Conservation (phyloP, 108 stramenopile species). For the Pseudonitzschia multiseries region DNA sequence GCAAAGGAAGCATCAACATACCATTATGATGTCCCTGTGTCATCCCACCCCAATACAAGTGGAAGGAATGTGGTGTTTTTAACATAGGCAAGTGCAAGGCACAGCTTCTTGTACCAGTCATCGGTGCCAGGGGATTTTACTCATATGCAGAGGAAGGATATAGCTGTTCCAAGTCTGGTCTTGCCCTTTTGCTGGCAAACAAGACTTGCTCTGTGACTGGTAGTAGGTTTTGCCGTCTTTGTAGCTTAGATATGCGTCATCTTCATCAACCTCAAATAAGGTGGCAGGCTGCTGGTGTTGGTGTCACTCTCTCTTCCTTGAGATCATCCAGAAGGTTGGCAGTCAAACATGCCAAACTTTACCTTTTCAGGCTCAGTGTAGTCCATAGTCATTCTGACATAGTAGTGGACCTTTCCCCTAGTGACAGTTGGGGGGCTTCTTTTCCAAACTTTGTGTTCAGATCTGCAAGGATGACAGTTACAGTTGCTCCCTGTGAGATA, state of each 20-base stretch:
- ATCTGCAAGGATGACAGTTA: not conserved
- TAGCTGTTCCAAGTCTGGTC: constrained; percentile 39
- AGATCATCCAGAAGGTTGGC: constrained; percentile 13
- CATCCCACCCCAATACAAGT: too few species aligned
- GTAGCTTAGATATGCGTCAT: not conserved
- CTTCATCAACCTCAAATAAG: constrained; percentile 33
- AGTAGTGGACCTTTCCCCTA: constrained; percentile 31
- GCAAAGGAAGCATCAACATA: too few species aligned
- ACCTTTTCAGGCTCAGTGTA: too few species aligned
- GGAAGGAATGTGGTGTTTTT: constrained; percentile 8
- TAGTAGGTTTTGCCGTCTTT: not conserved
- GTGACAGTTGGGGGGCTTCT: not conserved
- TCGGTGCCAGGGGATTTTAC: constrained; percentile 40
- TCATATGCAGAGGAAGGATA: constrained; percentile 47
- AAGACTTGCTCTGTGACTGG: constrained; percentile 21
- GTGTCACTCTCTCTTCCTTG: constrained; percentile 17
- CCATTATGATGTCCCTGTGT: too few species aligned
- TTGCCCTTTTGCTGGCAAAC: constrained; percentile 30
- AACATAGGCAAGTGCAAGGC: constrained; percentile 44
- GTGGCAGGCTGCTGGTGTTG: constrained; percentile 29
- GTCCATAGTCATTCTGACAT: constrained; percentile 39
- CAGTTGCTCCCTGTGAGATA: constrained; percentile 28
- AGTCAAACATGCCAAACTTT: constrained; percentile 29
- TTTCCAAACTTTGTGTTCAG: too few species aligned
- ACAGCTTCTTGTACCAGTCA: constrained; percentile 44